Evolutionary conservation across 352 stramenopile species (phyloP).

Genomic region (Phytopythium boreale): DNA sequence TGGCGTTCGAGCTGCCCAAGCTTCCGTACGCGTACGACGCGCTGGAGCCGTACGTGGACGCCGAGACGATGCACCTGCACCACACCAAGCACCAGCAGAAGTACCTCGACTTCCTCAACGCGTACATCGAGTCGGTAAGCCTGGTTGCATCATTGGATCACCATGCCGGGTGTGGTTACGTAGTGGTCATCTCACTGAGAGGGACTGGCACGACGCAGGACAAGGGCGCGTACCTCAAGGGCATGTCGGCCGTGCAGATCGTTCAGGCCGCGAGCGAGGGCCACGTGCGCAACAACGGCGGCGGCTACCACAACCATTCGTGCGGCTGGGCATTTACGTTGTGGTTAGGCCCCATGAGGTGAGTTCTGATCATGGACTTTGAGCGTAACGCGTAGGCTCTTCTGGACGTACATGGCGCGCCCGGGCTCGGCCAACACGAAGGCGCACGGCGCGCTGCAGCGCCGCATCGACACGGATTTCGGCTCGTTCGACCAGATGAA

Average conservation of each 20-base stretch:
- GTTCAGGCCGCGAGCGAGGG: constrained; percentile 69
- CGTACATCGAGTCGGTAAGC: constrained; percentile 65
- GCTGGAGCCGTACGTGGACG: constrained; percentile 88
- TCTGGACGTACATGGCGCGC: constrained; percentile 92
- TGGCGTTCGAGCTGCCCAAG: constrained; percentile 78
- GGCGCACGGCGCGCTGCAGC: constrained; percentile 72
- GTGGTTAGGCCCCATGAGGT: neutral
- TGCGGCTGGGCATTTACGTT: constrained; percentile 11
- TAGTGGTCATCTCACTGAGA: no score
- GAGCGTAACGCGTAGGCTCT: constrained; percentile 44
- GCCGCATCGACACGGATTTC: constrained; percentile 87
- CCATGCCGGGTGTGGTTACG: no score
- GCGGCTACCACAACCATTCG: constrained; percentile 84
- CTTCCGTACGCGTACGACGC: constrained; percentile 85
- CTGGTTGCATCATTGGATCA: no score
- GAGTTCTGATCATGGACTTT: neutral
- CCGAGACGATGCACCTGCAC: constrained; percentile 89
- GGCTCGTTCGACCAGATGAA: constrained; percentile 89
- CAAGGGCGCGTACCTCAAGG: constrained; percentile 61
- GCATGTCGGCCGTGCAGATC: constrained; percentile 80
- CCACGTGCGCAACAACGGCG: constrained; percentile 82
- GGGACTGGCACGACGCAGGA: constrained; percentile 24
- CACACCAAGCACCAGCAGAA: constrained; percentile 91
- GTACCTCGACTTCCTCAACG: constrained; percentile 91
- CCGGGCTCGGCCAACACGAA: constrained; percentile 74